Percentiles rank a stretch among this genome's conserved stretches.
Evolutionary conservation across 2,329 filamentous ascomycete species (phyloP).

Genomic region (Trichoderma atrobrunneum): DNA sequence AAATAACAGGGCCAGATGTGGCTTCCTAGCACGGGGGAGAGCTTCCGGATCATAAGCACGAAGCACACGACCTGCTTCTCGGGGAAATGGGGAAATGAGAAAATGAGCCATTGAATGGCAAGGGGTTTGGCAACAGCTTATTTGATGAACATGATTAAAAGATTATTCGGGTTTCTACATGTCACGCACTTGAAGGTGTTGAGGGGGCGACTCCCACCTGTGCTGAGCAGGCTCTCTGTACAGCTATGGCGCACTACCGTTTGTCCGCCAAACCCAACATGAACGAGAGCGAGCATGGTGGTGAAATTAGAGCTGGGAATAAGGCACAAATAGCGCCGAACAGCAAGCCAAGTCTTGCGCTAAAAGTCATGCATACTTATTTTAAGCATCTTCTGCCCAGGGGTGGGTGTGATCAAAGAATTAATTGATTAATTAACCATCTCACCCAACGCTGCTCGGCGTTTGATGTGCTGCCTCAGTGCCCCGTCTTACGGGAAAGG

Average conservation of each 20-base stretch:
- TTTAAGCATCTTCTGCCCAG: background rate
- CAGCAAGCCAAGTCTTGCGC: slow-evolving; percentile 4
- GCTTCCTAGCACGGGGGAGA: background rate
- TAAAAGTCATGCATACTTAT: slow-evolving; percentile 8
- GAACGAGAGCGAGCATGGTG: background rate
- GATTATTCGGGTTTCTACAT: background rate
- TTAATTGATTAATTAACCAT: background rate
- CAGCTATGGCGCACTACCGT: background rate
- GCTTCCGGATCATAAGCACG: background rate
- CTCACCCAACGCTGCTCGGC: background rate
- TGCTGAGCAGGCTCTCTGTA: background rate
- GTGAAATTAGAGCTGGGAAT: slow-evolving; percentile 15
- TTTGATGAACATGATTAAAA: background rate
- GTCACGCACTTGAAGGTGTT: background rate
- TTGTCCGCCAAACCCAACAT: background rate
- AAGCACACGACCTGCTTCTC: slow-evolving; percentile 23
- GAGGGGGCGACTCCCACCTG: background rate
- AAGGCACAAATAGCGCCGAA: slow-evolving; percentile 7
- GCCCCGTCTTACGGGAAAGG: background rate
- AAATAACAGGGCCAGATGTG: background rate
- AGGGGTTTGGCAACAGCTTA: background rate
- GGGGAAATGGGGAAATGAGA: background rate
- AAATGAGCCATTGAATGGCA: background rate
- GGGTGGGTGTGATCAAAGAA: background rate
- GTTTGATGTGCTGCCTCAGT: too few species aligned